Base-by-base conservation (phyloP, 495 filamentous ascomycete species). In the Zalerion maritima region DNA sequence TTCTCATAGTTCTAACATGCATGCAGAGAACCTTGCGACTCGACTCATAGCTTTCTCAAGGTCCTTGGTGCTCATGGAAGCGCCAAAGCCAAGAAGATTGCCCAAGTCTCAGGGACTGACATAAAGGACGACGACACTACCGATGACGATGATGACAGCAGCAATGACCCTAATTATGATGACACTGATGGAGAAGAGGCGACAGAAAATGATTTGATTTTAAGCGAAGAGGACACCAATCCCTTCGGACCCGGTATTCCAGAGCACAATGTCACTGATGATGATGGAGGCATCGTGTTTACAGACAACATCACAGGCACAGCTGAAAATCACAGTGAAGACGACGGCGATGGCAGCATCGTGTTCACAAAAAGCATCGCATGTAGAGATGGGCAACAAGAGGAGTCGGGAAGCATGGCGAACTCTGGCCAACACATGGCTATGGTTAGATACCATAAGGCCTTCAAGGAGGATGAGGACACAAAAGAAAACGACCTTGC, bases 201-300 rank as follows among this genome's bases (percentile, higher is more conserved):
- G 12, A 1, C 22, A 26, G 43, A 43, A 1, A 28, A 54, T 14
- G 52, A 48, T 25, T 12, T 25, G 23, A 25, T 12, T 14, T n/a
- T 12, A 6, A 14, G 5, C 23, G 23, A 2, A 25, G 11, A 12
- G 5, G 23, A n/a, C n/a, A 25, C 23, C 23, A 14, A 6, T 25
- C 23, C 23, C 14, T 25, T 6, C 23, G 14, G 23, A 25, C 11
- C 11, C 23, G 23, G 14, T n/a, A n/a, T n/a, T n/a, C 3, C 11
- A 25, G 14, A 14, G 14, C 11, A 25, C 23, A 25, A 14, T 14
- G 14, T 14, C 6, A 25, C 23, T 14, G 11, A 25, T 25, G 23
- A 25, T 5, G 14, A 12, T n/a, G 23, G 23, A 5, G 2, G 23
- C 5, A 25, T n/a, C 6, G 5, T 25, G 23, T 25, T n/a, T 25